Conservation (phyloP, 345 rosid species). For the Arabidopsis thaliana region DNA sequence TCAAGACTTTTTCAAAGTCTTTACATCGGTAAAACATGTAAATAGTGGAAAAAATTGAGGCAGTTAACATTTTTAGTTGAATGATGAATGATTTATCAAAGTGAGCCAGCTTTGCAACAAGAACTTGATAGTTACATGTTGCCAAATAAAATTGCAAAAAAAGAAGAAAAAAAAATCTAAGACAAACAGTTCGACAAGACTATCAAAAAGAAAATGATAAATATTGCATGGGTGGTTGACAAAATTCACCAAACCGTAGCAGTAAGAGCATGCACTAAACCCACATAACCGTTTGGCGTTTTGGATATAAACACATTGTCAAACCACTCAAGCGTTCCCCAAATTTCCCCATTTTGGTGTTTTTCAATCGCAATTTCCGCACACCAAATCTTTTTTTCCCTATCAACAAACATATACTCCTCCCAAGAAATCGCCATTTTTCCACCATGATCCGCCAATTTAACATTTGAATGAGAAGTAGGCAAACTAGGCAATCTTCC, state of each 20-base stretch:
- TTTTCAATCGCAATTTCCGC: background rate
- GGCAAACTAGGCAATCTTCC: background rate
- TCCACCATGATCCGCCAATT: background rate
- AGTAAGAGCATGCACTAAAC: conserved; percentile 3
- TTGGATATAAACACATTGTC: background rate
- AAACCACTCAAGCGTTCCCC: background rate
- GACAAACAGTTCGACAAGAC: no score
- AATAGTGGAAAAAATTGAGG: no score
- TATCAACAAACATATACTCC: background rate
- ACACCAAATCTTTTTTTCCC: background rate
- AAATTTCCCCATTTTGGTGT: background rate
- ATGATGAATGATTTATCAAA: no score
- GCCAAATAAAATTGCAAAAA: no score
- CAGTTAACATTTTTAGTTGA: no score
- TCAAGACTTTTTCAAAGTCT: background rate
- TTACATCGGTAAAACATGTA: background rate
- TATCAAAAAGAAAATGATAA: no score
- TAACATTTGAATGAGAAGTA: background rate
- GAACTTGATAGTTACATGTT: no score
- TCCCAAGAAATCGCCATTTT: background rate
- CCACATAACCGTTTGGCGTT: background rate
- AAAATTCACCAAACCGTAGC: background rate
- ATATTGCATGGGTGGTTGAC: background rate
- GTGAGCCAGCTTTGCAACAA: no score
- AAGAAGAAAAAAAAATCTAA: no score